These are phyloP conservation scores for Tetradesmus obliquus DNA, from an alignment of 139 green algal genomes.

Conservation along the genomic window DNA sequence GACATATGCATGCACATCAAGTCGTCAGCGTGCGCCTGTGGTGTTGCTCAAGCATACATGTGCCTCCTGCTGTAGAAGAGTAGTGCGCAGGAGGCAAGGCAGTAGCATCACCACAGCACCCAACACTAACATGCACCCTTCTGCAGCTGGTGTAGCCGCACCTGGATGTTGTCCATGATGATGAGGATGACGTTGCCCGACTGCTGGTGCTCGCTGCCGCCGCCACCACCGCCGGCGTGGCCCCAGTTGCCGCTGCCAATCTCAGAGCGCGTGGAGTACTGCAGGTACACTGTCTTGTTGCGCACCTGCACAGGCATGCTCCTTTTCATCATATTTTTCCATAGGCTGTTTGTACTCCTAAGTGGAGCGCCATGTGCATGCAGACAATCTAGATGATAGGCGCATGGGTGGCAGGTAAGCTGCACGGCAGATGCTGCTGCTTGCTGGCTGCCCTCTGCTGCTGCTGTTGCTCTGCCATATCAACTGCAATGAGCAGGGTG, in stretches of 20 bases:
- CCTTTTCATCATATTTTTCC: neutral
- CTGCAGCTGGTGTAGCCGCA: neutral
- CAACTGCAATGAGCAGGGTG: neutral
- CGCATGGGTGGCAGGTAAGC: neutral
- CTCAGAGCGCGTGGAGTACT: slow-evolving; percentile 77
- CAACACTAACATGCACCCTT: too few species aligned
- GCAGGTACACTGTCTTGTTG: slow-evolving; percentile 75
- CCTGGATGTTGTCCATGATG: slow-evolving; percentile 41
- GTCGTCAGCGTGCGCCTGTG: too few species aligned
- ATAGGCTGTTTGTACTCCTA: too few species aligned
- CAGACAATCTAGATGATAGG: neutral
- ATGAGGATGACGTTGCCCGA: slow-evolving; percentile 29
- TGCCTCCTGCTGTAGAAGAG: too few species aligned
- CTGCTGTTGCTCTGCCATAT: neutral
- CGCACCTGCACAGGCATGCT: slow-evolving; percentile 55
- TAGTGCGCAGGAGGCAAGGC: too few species aligned
- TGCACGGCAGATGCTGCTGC: neutral
- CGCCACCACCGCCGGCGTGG: neutral
- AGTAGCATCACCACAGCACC: too few species aligned
- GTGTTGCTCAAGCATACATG: too few species aligned
- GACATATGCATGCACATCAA: too few species aligned
- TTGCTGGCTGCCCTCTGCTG: neutral
- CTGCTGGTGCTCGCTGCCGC: neutral
- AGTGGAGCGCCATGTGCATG: neutral
- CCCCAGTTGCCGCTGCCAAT: slow-evolving; percentile 64